phyloP scores from a whole-genome alignment of 1,284 basidiomycete species.

The Vanrija sp. region DNA sequence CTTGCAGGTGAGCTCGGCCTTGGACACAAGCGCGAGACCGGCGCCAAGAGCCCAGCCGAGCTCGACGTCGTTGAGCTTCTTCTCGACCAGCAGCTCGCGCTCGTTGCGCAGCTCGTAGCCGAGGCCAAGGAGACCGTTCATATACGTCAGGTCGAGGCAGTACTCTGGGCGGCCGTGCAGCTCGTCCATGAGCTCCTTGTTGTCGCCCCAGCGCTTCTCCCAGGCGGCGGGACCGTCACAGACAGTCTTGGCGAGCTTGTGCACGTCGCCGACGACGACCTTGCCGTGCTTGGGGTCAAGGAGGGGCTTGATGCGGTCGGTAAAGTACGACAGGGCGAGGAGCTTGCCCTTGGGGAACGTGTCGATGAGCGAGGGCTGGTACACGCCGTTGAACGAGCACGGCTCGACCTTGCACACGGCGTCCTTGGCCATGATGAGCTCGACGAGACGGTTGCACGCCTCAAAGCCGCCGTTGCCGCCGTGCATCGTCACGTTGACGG shows the following conservation, averaged over 20 bases:
- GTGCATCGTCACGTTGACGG: slow-evolving; percentile 70
- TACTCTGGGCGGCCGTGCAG: slow-evolving; percentile 82
- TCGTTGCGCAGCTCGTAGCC: slow-evolving; percentile 73
- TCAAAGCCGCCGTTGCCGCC: slow-evolving; percentile 79
- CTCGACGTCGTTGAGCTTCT: slow-evolving; percentile 87
- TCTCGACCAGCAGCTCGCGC: slow-evolving; percentile 71
- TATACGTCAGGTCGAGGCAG: slow-evolving; percentile 93
- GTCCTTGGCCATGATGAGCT: slow-evolving; percentile 94
- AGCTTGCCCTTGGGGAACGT: slow-evolving; percentile 77
- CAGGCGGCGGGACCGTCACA: slow-evolving; percentile 67
- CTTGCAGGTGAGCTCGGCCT: slow-evolving; percentile 46
- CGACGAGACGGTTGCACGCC: slow-evolving; percentile 76
- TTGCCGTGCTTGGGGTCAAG: slow-evolving; percentile 48
- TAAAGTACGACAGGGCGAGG: slow-evolving; percentile 92
- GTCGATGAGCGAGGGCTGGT: slow-evolving; percentile 90
- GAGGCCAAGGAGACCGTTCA: slow-evolving; percentile 78
- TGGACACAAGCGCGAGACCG: slow-evolving; percentile 61
- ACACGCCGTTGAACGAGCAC: slow-evolving; percentile 95
- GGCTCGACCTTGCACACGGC: slow-evolving; percentile 84
- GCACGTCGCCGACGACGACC: slow-evolving; percentile 63
- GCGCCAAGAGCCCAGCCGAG: slow-evolving; percentile 92
- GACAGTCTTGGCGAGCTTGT: slow-evolving; percentile 63
- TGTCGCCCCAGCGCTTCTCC: slow-evolving; percentile 51
- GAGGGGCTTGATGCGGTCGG: slow-evolving; percentile 84
- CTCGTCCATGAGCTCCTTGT: slow-evolving; percentile 64